phyloP scores from a whole-genome alignment of 768 basidiomycete species.

The Lactarius deliciosus region DNA sequence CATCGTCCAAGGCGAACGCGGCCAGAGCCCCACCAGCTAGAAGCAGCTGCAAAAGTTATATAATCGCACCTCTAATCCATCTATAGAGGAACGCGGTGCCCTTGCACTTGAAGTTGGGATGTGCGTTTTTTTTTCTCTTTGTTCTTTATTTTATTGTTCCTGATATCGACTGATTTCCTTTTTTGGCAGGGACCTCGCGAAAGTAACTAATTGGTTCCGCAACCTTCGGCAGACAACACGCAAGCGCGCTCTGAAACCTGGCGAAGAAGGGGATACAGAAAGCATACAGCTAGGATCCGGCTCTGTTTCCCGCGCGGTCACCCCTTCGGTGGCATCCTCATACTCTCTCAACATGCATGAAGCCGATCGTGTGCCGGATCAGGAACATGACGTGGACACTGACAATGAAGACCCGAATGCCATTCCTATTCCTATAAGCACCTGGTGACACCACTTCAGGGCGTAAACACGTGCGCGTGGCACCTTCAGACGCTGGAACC shows the following conservation, averaged over 20 bases:
- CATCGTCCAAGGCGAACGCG: slow-evolving; percentile 69
- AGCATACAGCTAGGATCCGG: slow-evolving; percentile 39
- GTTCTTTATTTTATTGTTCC: neutral
- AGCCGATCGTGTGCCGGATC: slow-evolving; percentile 38
- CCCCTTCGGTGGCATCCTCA: slow-evolving; percentile 50
- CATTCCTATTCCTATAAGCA: slow-evolving; percentile 10
- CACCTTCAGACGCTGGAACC: slow-evolving; percentile 26
- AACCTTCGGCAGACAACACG: slow-evolving; percentile 81
- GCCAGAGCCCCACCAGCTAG: slow-evolving; percentile 76
- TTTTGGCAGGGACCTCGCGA: slow-evolving; percentile 62
- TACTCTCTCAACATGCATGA: slow-evolving; percentile 45
- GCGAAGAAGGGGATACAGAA: slow-evolving; percentile 44
- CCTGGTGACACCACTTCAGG: neutral
- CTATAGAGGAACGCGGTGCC: slow-evolving; percentile 75
- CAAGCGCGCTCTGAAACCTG: slow-evolving; percentile 58
- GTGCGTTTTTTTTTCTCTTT: slow-evolving; percentile 31
- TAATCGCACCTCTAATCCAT: slow-evolving; percentile 65
- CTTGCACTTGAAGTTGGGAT: slow-evolving; percentile 78
- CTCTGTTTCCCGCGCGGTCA: slow-evolving; percentile 52
- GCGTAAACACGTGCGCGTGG: slow-evolving; percentile 21
- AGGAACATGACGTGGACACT: slow-evolving; percentile 50
- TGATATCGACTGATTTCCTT: slow-evolving; percentile 22
- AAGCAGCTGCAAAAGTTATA: slow-evolving; percentile 71
- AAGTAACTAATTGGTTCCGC: slow-evolving; percentile 88
- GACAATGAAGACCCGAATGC: slow-evolving; percentile 32